These are phyloP conservation scores for Tuber melanosporum DNA, from an alignment of 495 filamentous ascomycete genomes.

Conservation along the genomic window DNA sequence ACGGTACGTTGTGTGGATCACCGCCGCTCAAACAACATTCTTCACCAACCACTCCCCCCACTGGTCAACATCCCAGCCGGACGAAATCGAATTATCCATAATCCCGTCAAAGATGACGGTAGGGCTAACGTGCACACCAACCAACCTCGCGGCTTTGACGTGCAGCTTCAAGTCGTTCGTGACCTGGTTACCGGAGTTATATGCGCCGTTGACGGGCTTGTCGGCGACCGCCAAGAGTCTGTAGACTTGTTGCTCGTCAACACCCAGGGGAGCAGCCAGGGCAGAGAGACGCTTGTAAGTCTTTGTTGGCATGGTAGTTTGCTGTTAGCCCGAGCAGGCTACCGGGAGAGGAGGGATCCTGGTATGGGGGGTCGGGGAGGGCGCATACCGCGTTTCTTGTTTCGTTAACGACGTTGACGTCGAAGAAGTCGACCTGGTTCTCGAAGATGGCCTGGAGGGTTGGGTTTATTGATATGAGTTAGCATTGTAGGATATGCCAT, in stretches of 20 bases:
- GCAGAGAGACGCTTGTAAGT: constrained; percentile 74
- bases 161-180: constrained; percentile 80
- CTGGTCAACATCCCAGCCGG: constrained; percentile 66
- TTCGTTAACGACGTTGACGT: constrained; percentile 74
- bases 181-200: constrained; percentile 68
- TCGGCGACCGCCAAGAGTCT: constrained; percentile 58
- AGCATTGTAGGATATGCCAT: not conserved
- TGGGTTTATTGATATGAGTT: not conserved
- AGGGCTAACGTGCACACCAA: constrained; percentile 81
- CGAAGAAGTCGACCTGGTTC: constrained; percentile 66
- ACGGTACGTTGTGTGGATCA: not conserved
- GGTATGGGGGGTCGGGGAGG: not conserved
- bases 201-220: constrained; percentile 53
- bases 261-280: constrained; percentile 57
- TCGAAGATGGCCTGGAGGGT: constrained; percentile 54
- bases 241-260: constrained; percentile 60
- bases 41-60: constrained; percentile 72
- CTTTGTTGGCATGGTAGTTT: constrained; percentile 23
- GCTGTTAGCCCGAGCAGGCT: not conserved
- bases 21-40: constrained; percentile 55
- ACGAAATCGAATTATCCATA: constrained; percentile 69
- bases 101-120: constrained; percentile 84
- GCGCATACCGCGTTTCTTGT: constrained; percentile 53
- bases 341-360: not conserved
- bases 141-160: constrained; percentile 69